phyloP scores from a whole-genome alignment of 179 eudicot species.

The Sideroxylon spinosum region DNA sequence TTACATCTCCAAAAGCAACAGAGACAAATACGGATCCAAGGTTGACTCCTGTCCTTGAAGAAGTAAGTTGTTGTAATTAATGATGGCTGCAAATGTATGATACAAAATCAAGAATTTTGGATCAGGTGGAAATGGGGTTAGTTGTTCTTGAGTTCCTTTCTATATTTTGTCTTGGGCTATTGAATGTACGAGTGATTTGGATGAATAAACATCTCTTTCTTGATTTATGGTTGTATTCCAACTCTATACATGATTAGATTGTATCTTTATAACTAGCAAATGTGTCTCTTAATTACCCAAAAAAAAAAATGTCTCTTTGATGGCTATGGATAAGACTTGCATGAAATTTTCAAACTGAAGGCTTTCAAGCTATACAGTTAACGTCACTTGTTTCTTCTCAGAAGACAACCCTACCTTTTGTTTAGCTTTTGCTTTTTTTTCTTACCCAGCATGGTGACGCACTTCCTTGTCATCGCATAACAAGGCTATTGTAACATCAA shows the following conservation, averaged over 20 bases:
- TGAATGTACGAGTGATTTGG: constrained; percentile 3
- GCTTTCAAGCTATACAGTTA: constrained; percentile 11
- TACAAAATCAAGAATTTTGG: background rate
- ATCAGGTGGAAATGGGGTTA: constrained; percentile 13
- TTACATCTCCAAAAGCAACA: constrained; percentile 43
- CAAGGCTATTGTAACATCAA: background rate
- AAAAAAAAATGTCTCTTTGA: background rate
- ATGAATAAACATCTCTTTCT: background rate
- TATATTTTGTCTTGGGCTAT: background rate
- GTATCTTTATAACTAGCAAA: background rate
- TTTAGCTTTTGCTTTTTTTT: background rate
- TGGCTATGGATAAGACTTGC: constrained; percentile 2
- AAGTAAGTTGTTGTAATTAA: constrained; percentile 36
- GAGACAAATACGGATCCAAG: constrained; percentile 41
- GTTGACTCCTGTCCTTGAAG: constrained; percentile 58
- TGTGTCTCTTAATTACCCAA: too few species aligned
- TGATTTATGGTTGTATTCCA: constrained; percentile 1
- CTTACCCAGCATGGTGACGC: background rate
- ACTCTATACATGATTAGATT: constrained; percentile 10
- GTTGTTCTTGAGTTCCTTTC: background rate
- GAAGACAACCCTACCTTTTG: background rate
- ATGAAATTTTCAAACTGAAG: constrained; percentile 14
- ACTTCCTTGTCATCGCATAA: background rate
- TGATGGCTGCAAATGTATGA: constrained; percentile 10
- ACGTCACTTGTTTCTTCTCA: background rate